phyloP scores from a whole-genome alignment of 257 asterid species.

The Solanum rostratum region DNA sequence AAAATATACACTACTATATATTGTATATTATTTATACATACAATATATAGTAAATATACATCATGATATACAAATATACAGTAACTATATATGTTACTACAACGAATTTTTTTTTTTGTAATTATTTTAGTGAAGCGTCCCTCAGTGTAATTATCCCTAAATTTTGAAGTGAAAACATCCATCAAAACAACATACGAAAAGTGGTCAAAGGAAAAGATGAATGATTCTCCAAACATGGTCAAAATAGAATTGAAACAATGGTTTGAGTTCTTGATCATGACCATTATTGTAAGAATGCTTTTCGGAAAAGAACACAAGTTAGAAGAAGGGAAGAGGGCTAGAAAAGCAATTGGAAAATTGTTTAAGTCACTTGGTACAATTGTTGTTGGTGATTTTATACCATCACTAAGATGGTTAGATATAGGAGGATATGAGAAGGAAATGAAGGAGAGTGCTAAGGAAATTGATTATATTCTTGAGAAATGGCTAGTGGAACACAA shows the following conservation, averaged over 20 bases:
- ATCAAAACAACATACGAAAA: background rate
- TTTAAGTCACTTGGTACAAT: background rate
- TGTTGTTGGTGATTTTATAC: conserved; percentile 6
- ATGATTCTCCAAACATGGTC: background rate
- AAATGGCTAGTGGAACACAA: conserved; percentile 24
- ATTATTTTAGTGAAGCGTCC: too few relatives aligned
- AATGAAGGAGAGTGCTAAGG: conserved; percentile 14
- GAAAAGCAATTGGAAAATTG: conserved; percentile 5
- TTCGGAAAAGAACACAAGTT: conserved; percentile 8
- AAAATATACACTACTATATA: too few relatives aligned
- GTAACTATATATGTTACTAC: too few relatives aligned
- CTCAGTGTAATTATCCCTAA: too few relatives aligned
- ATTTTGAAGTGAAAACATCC: conserved; percentile 3
- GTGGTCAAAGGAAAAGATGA: background rate
- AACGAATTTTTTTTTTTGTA: too few relatives aligned
- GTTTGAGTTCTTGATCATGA: conserved; percentile 3
- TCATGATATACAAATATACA: too few relatives aligned
- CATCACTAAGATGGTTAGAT: conserved; percentile 21
- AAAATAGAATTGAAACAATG: conserved; percentile 13
- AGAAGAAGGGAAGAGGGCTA: background rate
- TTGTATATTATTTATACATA: too few relatives aligned
- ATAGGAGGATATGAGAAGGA: conserved; percentile 16
- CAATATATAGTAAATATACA: too few relatives aligned
- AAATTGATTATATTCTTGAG: conserved; percentile 9
- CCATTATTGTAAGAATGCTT: conserved; percentile 11